These are phyloP conservation scores for Diophrys appendiculata DNA, from an alignment of 73 alveolate species.

Conservation along the genomic window DNA sequence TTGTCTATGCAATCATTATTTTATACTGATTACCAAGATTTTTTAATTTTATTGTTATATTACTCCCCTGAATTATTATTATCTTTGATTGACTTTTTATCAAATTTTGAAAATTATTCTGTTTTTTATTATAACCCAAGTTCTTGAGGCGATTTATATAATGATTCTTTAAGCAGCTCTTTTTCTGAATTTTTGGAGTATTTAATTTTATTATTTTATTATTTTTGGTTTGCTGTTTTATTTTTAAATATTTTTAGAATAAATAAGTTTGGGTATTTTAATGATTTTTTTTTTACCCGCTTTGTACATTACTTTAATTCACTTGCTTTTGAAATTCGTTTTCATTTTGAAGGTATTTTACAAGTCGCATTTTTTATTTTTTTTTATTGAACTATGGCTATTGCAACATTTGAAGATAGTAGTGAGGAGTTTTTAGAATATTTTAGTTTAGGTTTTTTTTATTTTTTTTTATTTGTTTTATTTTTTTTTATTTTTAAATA, in stretches of 20 bases:
- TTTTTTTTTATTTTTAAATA: conserved; percentile 11
- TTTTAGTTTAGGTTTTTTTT: neutral
- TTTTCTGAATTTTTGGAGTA: conserved; percentile 15
- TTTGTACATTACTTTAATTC: neutral
- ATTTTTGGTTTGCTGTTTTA: neutral
- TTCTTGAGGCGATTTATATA: neutral
- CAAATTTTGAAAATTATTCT: neutral
- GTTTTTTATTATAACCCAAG: conserved; percentile 6
- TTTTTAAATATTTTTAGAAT: neutral
- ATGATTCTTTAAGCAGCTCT: neutral
- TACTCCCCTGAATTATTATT: conserved; percentile 23
- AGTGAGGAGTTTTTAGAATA: conserved; percentile 13
- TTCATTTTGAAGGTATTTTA: conserved; percentile 2
- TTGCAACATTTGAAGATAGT: conserved; percentile 23
- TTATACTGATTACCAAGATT: conserved; percentile 35
- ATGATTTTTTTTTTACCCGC: neutral
- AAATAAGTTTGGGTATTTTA: neutral
- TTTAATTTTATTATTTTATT: conserved; percentile 5
- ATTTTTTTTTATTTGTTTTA: conserved; percentile 4
- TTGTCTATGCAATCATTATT: neutral
- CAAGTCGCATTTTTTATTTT: conserved; percentile 8
- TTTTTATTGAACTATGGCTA: conserved; percentile 1
- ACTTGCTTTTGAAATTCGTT: conserved; percentile 1
- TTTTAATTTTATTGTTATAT: neutral
- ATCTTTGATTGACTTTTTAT: neutral